Percentiles rank a stretch among this genome's conserved stretches.
Conservation (phyloP, 345 rosid genomes). For the Melastoma malabathricum region DNA sequence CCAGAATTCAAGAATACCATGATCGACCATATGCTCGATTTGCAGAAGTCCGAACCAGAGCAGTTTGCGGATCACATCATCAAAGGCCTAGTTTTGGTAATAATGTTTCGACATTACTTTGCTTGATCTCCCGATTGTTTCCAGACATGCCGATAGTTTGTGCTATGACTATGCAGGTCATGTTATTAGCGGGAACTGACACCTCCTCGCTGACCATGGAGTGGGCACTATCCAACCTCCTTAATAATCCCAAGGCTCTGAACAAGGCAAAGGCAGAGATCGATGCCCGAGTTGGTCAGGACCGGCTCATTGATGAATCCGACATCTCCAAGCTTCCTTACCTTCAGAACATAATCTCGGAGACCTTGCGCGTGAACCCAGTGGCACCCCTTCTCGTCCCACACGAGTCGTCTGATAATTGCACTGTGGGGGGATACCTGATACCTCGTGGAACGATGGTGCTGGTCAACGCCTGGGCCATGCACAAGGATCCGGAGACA, state of each 20-base stretch:
- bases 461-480: conserved; percentile 35
- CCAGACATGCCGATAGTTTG: too few relatives aligned
- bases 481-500: conserved; percentile 27
- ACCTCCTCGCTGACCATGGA: conserved; percentile 25
- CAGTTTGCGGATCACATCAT: conserved; percentile 8
- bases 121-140: too few relatives aligned
- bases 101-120: not conserved
- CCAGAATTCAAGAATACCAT: conserved; percentile 18
- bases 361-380: conserved; percentile 28
- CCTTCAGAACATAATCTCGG: conserved; percentile 24
- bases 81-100: conserved; percentile 32
- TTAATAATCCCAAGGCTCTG: conserved; percentile 22
- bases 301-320: conserved; percentile 17
- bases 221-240: conserved; percentile 33
- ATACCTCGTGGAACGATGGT: conserved; percentile 26
- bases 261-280: conserved; percentile 23
- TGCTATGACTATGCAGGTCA: not conserved
- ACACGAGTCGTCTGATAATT: conserved; percentile 18
- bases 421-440: conserved; percentile 23
- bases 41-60: conserved; percentile 31
- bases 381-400: conserved; percentile 22
- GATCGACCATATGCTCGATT: conserved; percentile 42
- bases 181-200: conserved; percentile 32
- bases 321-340: conserved; percentile 20
- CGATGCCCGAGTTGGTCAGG: conserved; percentile 11